phyloP scores from a whole-genome alignment of 2,329 filamentous ascomycete species.

The Geosmithia putterillii region DNA sequence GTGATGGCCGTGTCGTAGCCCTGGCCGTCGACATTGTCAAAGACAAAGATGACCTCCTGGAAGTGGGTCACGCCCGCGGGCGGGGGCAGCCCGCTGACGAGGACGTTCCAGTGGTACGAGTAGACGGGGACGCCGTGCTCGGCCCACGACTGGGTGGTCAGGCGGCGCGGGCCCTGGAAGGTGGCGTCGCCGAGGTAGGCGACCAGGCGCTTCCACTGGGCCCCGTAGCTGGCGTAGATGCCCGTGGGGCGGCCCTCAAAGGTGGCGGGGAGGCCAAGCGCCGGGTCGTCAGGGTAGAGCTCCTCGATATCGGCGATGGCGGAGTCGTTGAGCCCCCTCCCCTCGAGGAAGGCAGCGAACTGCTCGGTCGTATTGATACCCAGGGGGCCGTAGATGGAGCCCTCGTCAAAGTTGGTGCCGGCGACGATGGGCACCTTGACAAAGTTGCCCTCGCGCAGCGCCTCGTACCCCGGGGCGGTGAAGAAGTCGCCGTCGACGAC shows the following conservation, averaged over 20 bases:
- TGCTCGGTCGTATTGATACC: conserved; percentile 40
- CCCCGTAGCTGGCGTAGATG: conserved; percentile 15
- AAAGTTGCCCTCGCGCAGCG: conserved; percentile 42
- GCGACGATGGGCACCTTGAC: conserved; percentile 49
- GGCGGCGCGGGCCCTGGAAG: conserved; percentile 41
- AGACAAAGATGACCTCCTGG: conserved; percentile 22
- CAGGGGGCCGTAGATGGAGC: conserved; percentile 32
- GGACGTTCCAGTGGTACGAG: conserved; percentile 32
- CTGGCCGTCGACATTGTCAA: conserved; percentile 32
- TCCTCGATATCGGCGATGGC: conserved; percentile 20
- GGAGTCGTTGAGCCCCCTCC: conserved; percentile 7
- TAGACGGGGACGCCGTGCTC: conserved; percentile 35
- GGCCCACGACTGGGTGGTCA: conserved; percentile 37
- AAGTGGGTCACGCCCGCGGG: conserved; percentile 9
- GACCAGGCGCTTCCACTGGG: conserved; percentile 36
- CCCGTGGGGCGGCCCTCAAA: conserved; percentile 15
- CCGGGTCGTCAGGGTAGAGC: conserved; percentile 34
- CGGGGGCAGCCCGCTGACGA: conserved; percentile 5
- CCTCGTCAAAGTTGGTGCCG: conserved; percentile 53
- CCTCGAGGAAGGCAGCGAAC: conserved; percentile 27
- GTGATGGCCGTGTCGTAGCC: conserved; percentile 10
- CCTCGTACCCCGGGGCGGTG: conserved; percentile 26
- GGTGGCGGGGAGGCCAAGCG: conserved; percentile 29
- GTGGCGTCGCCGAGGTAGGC: conserved; percentile 38
- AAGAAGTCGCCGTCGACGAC: conserved; percentile 22